Conservation (phyloP, 2,329 filamentous ascomycete genomes). For the Pestalotiopsis sp. region DNA sequence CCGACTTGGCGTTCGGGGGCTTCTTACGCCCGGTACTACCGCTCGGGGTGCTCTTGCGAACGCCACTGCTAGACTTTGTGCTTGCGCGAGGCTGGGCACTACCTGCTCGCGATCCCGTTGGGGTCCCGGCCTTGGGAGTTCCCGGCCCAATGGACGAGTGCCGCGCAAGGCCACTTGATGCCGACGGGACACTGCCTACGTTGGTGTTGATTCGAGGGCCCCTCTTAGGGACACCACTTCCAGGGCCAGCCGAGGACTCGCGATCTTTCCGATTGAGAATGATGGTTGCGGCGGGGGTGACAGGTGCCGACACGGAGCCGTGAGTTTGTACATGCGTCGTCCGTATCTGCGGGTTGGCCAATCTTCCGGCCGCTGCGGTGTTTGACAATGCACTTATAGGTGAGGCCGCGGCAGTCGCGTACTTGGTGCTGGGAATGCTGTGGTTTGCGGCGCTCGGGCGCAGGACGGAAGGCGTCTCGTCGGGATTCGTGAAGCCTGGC, state of each 20-base stretch:
- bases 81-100: constrained; percentile 60
- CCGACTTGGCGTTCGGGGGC: constrained; percentile 50
- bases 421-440: constrained; percentile 42
- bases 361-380: constrained; percentile 43
- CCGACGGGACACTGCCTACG: constrained; percentile 46
- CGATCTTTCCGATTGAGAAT: constrained; percentile 57
- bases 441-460: constrained; percentile 57
- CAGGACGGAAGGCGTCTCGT: constrained; percentile 64
- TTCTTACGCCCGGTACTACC: constrained; percentile 34
- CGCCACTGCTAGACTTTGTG: constrained; percentile 41
- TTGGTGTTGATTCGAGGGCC: constrained; percentile 49
- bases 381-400: constrained; percentile 38
- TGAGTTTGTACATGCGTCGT: constrained; percentile 49
- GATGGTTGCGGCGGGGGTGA: constrained; percentile 61
- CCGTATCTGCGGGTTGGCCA: constrained; percentile 47
- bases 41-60: constrained; percentile 44
- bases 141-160: constrained; percentile 65
- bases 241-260: constrained; percentile 60
- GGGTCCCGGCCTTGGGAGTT: constrained; percentile 52
- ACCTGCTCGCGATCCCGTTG: constrained; percentile 47
- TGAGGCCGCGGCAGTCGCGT: constrained; percentile 28
- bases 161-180: constrained; percentile 60
- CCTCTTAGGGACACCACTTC: constrained; percentile 48
- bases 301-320: constrained; percentile 56
- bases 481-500: constrained; percentile 61